These are phyloP conservation scores for Medicago lupulina DNA, from an alignment of 306 rosid genomes.

Conservation along the genomic window DNA sequence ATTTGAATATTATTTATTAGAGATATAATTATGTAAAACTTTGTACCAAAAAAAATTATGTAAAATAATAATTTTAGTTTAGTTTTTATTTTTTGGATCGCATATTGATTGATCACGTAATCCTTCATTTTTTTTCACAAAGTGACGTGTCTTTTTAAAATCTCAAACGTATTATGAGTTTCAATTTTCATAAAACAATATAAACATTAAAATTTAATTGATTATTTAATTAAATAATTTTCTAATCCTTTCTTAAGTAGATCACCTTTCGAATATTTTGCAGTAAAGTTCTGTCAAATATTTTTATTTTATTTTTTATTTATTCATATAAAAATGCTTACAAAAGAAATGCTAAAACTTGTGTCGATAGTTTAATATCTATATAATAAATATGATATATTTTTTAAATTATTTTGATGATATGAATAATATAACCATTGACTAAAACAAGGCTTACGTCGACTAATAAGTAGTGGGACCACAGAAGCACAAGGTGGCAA, in stretches of 20 bases:
- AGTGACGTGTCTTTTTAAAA: neutral
- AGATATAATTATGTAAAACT: too few species aligned
- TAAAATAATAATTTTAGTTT: too few species aligned
- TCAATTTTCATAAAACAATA: too few species aligned
- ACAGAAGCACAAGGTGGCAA: slow-evolving; percentile 1
- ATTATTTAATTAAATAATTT: too few species aligned
- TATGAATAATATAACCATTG: neutral
- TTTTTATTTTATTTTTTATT: neutral
- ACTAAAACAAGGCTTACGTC: neutral
- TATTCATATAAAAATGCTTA: too few species aligned
- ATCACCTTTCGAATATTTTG: neutral
- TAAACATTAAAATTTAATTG: too few species aligned
- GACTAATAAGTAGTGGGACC: slow-evolving; percentile 21
- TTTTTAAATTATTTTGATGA: neutral
- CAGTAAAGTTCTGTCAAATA: neutral
- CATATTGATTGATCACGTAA: too few species aligned
- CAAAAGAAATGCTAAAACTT: neutral
- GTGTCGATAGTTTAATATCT: neutral
- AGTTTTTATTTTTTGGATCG: too few species aligned
- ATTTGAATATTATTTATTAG: too few species aligned
- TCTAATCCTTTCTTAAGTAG: too few species aligned
- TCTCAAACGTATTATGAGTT: neutral
- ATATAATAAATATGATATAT: neutral
- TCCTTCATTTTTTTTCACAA: neutral
- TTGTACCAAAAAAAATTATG: too few species aligned